Conservation (phyloP, 1,139 yeast species). For the Lodderomyces orthopsilosis region DNA sequence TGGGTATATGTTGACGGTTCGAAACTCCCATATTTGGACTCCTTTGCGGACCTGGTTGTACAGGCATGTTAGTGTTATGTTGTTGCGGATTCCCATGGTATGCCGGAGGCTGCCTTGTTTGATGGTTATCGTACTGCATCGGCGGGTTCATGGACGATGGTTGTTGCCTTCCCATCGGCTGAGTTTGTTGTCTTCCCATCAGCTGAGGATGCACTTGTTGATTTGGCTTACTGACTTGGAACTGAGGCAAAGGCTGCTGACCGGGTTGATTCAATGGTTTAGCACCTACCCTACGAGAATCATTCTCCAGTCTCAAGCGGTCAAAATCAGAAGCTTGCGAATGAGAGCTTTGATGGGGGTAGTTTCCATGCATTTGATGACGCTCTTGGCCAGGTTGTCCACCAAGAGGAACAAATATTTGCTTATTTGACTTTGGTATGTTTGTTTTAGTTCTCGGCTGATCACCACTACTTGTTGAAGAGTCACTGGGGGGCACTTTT, state of each 20-base stretch:
- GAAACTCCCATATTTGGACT: not conserved
- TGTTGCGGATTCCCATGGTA: slow-evolving; percentile 13
- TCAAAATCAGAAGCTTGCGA: not conserved
- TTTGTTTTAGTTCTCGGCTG: slow-evolving; percentile 3
- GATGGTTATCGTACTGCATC: not conserved
- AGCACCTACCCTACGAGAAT: not conserved
- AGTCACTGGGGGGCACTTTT: slow-evolving; percentile 7
- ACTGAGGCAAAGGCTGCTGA: slow-evolving; percentile 8
- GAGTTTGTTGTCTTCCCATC: not conserved
- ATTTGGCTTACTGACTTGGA: not conserved
- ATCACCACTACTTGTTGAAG: not conserved
- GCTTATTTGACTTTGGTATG: slow-evolving; percentile 3
- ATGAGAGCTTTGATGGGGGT: not conserved
- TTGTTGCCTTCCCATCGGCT: slow-evolving; percentile 6
- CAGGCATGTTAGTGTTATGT: slow-evolving; percentile 2
- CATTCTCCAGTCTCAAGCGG: not conserved
- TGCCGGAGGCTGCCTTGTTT: slow-evolving; percentile 8
- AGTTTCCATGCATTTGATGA: slow-evolving; percentile 1
- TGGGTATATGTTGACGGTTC: not conserved
- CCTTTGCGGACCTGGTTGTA: not conserved
- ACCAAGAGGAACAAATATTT: not conserved
- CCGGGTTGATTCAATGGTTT: not conserved
- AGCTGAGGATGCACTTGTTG: not conserved
- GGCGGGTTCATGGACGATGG: slow-evolving; percentile 4
- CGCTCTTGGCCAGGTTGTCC: not conserved